These are phyloP conservation scores for Persicaria tinctoria DNA, from an alignment of 148 eudicot species.

Conservation along the genomic window DNA sequence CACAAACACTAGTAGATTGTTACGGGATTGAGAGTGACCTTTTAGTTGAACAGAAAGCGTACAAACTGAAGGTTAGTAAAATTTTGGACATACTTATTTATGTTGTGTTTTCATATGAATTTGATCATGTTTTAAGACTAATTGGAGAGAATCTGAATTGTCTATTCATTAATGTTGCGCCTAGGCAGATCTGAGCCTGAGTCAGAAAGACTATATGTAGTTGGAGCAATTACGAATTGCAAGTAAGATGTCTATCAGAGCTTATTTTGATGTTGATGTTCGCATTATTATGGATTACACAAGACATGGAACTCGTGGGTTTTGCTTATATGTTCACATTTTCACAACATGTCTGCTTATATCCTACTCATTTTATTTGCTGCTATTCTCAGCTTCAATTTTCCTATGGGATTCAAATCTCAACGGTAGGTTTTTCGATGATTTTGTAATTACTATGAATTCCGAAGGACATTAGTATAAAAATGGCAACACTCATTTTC, in stretches of 20 bases:
- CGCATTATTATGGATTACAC: neutral
- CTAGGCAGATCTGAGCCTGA: conserved; percentile 95
- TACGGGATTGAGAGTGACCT: conserved; percentile 65
- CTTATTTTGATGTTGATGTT: conserved; percentile 3
- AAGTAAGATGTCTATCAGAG: conserved; percentile 45
- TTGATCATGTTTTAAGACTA: neutral
- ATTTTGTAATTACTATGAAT: too few species aligned
- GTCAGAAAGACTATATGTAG: conserved; percentile 67
- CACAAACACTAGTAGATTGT: conserved; percentile 88
- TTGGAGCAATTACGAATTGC: conserved; percentile 90
- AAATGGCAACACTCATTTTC: too few species aligned
- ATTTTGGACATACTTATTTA: neutral
- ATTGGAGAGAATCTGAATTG: neutral
- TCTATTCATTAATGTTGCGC: neutral
- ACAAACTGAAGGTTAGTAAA: conserved; percentile 71
- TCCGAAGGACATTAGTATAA: too few species aligned
- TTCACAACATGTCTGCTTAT: neutral
- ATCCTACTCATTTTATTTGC: too few species aligned
- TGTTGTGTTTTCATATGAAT: neutral
- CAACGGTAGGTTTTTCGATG: too few species aligned
- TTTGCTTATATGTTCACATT: neutral
- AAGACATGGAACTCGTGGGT: neutral
- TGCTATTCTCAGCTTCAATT: too few species aligned
- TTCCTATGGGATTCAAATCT: too few species aligned
- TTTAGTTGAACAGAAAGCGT: conserved; percentile 80